Percentiles rank a stretch among this genome's conserved stretches.
phyloP scores from a whole-genome alignment of 768 basidiomycete species.

The Serpula lacrymans region DNA sequence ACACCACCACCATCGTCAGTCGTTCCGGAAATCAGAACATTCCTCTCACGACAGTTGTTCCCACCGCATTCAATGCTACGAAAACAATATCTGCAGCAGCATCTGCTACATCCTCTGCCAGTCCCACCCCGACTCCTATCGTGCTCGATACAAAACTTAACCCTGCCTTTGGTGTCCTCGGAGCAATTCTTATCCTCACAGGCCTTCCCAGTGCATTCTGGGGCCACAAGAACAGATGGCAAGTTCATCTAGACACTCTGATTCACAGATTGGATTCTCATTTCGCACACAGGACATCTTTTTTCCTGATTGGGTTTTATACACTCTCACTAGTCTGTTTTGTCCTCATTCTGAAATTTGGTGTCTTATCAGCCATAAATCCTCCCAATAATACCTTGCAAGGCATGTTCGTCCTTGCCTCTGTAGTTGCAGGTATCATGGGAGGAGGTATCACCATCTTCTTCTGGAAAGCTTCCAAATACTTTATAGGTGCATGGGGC shows the following conservation, averaged over 20 bases:
- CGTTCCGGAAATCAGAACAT: conserved; percentile 47
- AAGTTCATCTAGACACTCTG: too few relatives aligned
- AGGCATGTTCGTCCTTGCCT: conserved; percentile 88
- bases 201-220: conserved; percentile 88
- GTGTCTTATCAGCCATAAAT: conserved; percentile 79
- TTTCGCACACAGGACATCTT: conserved; percentile 66
- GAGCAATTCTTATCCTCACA: conserved; percentile 83
- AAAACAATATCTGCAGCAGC: conserved; percentile 45
- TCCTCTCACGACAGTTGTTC: conserved; percentile 50
- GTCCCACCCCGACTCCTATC: conserved; percentile 32
- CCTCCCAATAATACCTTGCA: conserved; percentile 76
- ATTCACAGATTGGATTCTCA: conserved; percentile 3
- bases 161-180: conserved; percentile 87
- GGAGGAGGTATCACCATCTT: conserved; percentile 87
- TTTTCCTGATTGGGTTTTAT: conserved; percentile 93
- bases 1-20: conserved; percentile 46
- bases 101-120: conserved; percentile 43
- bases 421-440: conserved; percentile 72
- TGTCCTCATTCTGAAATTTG: conserved; percentile 85
- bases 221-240: conserved; percentile 97
- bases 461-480: conserved; percentile 88
- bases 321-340: conserved; percentile 81
- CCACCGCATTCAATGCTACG: conserved; percentile 63
- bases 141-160: conserved; percentile 65
- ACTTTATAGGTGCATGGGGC: conserved; percentile 56